Conservation (phyloP, 208 protist species). For the Leishmania tarentolae region DNA sequence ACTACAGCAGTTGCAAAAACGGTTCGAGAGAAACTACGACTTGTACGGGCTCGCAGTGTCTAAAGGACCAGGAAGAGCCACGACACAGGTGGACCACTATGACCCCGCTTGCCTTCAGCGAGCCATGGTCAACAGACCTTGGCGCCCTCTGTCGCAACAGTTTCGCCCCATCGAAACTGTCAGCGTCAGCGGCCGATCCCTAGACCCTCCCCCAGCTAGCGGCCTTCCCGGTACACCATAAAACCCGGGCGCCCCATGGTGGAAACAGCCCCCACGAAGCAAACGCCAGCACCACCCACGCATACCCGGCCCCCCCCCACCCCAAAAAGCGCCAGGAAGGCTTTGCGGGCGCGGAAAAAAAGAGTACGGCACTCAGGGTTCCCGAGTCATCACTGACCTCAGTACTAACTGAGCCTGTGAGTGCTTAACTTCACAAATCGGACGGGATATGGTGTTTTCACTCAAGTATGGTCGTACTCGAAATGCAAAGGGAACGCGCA, state of each 20-base stretch:
- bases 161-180: slow-evolving; percentile 11
- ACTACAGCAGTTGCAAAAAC: slow-evolving; percentile 25
- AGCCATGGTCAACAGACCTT: slow-evolving; percentile 14
- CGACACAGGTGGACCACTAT: slow-evolving; percentile 3
- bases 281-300: slow-evolving; percentile 1
- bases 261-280: slow-evolving; percentile 6
- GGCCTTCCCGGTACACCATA: slow-evolving; percentile 28
- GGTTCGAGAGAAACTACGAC: slow-evolving; percentile 19
- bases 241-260: no score
- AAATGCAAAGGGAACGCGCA: no score
- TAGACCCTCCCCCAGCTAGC: slow-evolving; percentile 26
- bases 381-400: slow-evolving; percentile 12
- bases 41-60: not conserved
- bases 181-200: slow-evolving; percentile 13
- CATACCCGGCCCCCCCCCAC: not conserved
- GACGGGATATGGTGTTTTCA: slow-evolving; percentile 13
- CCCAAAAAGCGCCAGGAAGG: not conserved
- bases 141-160: slow-evolving; percentile 9
- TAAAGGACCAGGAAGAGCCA: not conserved
- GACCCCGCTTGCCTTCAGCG: slow-evolving; percentile 19
- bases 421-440: slow-evolving; percentile 8
- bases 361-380: slow-evolving; percentile 1
- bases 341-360: not conserved
- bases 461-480: slow-evolving; percentile 10
- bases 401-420: not conserved